Evolutionary conservation across 345 rosid species (phyloP), one percentile per base, ranked within the genome.

Genomic region (Crucihimalaya himalaica): DNA sequence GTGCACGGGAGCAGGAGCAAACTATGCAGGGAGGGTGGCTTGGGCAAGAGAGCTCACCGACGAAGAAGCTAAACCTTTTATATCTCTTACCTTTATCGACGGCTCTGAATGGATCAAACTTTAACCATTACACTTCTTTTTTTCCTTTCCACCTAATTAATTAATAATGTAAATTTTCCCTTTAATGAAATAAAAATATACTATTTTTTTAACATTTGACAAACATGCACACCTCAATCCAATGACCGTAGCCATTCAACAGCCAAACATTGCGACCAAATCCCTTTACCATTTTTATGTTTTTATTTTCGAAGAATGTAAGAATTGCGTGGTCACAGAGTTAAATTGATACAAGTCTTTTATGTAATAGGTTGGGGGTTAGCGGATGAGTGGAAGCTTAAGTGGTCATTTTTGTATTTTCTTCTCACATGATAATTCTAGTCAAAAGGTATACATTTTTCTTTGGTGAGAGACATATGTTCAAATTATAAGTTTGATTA

Each of bases 31-130:
- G 56, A 83, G 99, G 57, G 99, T 95, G 6, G 63, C 97, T 2
- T 95, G 97, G 97, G 87, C 92, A 0, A 95, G 92, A 75, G 97
- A 92, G 78, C 93, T 95, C 52, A 87, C 84, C 1, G 92, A 92
- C 25, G 84, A 84, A 54, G 96, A 95, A 83, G 97, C 99, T 25
- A 92, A 92, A 48, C 97, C 99, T 68, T 95, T 92, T 74, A 53
- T 90, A 28, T 79, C 93, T 54, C 93, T 94, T 52, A 42, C 80
- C 85, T 91, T 81, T 74, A 85, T 94, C 66, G 98, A 91, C 73
- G 98, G 97, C 7, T 88, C 88, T 40, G 95, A 94, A 79, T 94
- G 98, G 98, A 82, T 94, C 81, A 79, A 62, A 65, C 62, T 81
- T 52, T 88, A 79, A 83, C 71, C 62, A 16, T 40, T 23, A 27